phyloP scores from a whole-genome alignment of 1,139 yeast species.

The Scheffersomyces illinoinensis region DNA sequence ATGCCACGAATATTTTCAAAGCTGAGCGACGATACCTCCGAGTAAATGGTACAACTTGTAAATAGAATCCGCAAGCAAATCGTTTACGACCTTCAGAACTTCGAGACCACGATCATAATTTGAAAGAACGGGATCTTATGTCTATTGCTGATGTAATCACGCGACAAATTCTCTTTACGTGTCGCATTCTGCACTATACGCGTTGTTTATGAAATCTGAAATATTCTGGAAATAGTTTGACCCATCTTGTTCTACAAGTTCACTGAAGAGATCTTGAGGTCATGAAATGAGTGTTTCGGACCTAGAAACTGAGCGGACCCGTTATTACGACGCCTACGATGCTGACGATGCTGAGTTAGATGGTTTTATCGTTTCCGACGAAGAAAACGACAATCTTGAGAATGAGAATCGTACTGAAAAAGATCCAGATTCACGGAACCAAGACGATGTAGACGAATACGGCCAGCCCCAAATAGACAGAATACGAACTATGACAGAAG shows the following conservation, averaged over 20 bases:
- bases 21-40: neutral
- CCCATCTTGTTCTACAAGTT: neutral
- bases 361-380: slow-evolving; percentile 24
- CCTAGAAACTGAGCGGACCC: neutral
- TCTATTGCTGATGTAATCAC: neutral
- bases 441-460: slow-evolving; percentile 14
- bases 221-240: neutral
- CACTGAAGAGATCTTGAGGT: no score
- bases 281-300: neutral
- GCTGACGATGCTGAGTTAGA: slow-evolving; percentile 16
- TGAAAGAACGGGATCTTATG: neutral
- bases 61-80: neutral
- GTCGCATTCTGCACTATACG: neutral
- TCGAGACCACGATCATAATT: neutral
- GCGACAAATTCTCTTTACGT: neutral
- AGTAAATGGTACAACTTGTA: neutral
- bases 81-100: neutral
- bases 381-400: slow-evolving; percentile 10
- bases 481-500: slow-evolving; percentile 27
- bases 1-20: neutral
- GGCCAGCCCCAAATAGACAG: slow-evolving; percentile 25
- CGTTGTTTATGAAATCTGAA: neutral
- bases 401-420: slow-evolving; percentile 7
- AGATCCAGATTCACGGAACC: slow-evolving; percentile 11
- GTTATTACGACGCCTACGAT: neutral